A percentile compares a stretch with the other conserved stretches of the same genome.
Evolutionary conservation across 306 rosid genomes (phyloP).

Genomic region (Fragaria nilgerrensis): DNA sequence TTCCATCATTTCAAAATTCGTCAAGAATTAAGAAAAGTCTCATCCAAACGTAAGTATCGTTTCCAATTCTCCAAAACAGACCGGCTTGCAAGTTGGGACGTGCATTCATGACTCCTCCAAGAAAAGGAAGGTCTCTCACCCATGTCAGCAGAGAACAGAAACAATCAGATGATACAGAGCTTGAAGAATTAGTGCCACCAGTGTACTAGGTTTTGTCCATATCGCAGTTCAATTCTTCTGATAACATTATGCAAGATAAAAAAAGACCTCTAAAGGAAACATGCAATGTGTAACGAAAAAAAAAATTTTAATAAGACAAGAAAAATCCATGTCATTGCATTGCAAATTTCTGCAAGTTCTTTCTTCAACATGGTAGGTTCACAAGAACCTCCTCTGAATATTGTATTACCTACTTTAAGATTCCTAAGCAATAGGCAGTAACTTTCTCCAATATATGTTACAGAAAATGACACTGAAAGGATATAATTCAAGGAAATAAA

Average conservation of each 20-base stretch:
- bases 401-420: not conserved
- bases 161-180: too few species aligned
- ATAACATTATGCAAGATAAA: not conserved
- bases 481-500: constrained; percentile 66
- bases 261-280: not conserved
- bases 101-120: too few species aligned
- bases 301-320: not conserved
- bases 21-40: too few species aligned
- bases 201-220: not conserved
- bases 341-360: not conserved
- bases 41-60: too few species aligned
- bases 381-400: not conserved
- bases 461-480: constrained; percentile 27
- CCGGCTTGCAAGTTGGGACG: too few species aligned
- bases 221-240: not conserved
- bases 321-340: not conserved
- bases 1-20: too few species aligned
- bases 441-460: not conserved
- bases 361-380: not conserved
- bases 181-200: too few species aligned
- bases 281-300: not conserved
- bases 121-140: too few species aligned
- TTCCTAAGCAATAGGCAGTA: not conserved
- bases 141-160: too few species aligned
- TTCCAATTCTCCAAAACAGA: too few species aligned